Evolutionary conservation across 768 basidiomycete genomes (phyloP).

Genomic region (Aureoboletus auriporus): DNA sequence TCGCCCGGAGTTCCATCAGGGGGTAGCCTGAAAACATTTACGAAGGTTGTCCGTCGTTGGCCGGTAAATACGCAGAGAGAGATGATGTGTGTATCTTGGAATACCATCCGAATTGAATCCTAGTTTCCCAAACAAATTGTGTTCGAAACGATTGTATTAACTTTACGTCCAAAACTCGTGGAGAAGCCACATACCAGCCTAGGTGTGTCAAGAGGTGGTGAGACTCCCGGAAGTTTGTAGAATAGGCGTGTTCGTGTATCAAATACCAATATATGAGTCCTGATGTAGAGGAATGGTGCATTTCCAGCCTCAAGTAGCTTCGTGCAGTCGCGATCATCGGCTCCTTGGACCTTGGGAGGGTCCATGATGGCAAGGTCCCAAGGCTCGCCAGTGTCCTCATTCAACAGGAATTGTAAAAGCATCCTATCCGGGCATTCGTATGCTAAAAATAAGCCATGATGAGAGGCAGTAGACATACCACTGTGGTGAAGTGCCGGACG

Average conservation of each 20-base stretch:
- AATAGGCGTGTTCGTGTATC: slow-evolving; percentile 1
- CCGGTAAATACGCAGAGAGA: neutral
- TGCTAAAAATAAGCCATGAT: neutral
- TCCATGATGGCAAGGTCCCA: neutral
- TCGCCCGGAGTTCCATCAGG: neutral
- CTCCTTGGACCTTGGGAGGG: neutral
- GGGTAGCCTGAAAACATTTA: neutral
- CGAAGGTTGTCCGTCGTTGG: neutral
- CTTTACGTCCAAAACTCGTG: slow-evolving; percentile 5
- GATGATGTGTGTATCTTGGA: neutral
- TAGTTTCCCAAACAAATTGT: neutral
- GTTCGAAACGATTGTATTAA: neutral
- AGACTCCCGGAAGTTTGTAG: neutral
- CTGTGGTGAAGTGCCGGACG: fast-evolving
- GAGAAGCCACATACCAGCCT: neutral
- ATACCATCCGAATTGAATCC: neutral
- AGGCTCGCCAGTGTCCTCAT: neutral
- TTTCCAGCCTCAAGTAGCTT: neutral
- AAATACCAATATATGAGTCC: neutral
- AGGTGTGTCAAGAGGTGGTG: neutral
- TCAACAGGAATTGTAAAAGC: neutral
- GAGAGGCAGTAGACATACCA: neutral
- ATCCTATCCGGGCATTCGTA: neutral
- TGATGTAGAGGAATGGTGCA: slow-evolving; percentile 1
- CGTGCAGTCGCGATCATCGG: no score